phyloP scores from a whole-genome alignment of 169 alveolate species.

The Cryptosporidium viatorum region DNA sequence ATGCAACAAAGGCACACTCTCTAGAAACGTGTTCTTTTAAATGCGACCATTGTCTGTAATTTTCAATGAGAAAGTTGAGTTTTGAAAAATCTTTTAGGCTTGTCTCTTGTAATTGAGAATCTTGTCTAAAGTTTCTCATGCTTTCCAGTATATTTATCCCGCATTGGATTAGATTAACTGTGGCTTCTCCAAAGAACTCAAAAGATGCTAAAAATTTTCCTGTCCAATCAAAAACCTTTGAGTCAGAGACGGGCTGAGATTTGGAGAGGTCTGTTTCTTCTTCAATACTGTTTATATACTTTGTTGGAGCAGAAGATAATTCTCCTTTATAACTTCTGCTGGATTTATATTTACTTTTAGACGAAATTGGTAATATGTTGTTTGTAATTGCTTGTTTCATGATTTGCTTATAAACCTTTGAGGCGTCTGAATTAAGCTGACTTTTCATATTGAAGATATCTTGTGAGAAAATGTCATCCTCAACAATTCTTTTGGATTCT shows the following conservation, averaged over 20 bases:
- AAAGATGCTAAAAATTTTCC: constrained; percentile 69
- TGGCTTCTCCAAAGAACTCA: constrained; percentile 66
- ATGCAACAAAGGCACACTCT: constrained; percentile 72
- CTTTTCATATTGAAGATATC: neutral
- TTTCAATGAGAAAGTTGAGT: constrained; percentile 26
- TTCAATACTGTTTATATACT: neutral
- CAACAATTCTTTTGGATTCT: too few species aligned
- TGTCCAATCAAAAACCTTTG: constrained; percentile 50
- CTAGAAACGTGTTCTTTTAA: constrained; percentile 68
- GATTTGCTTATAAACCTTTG: constrained; percentile 23
- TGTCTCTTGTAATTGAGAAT: neutral
- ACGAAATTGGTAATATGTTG: constrained; percentile 46
- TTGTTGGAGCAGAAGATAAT: neutral
- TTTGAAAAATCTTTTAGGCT: neutral
- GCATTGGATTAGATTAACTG: constrained; percentile 47
- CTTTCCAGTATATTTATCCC: constrained; percentile 28
- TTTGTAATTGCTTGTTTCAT: constrained; percentile 42
- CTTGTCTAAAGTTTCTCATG: neutral
- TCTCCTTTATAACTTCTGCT: neutral
- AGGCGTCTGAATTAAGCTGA: neutral
- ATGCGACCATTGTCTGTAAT: constrained; percentile 72
- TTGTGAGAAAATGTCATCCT: neutral
- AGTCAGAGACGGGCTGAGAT: neutral
- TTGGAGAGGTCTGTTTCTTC: neutral
- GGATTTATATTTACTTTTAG: neutral